phyloP scores from a whole-genome alignment of 352 stramenopile genomes.

The Phytophthora citrophthora region DNA sequence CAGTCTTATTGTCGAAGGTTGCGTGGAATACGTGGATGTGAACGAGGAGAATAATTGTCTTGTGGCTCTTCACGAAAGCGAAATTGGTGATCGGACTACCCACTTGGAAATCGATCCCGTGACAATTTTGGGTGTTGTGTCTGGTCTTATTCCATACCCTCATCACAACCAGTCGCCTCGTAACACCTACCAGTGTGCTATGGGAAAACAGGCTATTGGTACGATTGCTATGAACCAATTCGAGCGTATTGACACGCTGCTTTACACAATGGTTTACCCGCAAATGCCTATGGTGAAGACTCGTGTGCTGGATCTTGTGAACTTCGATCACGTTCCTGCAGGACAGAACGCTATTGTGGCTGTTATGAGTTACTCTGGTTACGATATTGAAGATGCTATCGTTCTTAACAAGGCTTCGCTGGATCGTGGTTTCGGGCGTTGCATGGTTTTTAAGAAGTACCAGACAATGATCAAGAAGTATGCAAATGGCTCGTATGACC shows the following conservation, averaged over 20 bases:
- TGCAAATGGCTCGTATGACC: slow-evolving; percentile 96
- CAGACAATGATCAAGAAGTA: slow-evolving; percentile 98
- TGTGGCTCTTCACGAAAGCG: slow-evolving; percentile 95
- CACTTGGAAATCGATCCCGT: slow-evolving; percentile 99
- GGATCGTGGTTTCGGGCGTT: slow-evolving; percentile 98
- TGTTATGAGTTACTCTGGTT: slow-evolving; percentile 99
- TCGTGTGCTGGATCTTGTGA: slow-evolving; percentile 97
- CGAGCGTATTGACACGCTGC: slow-evolving; percentile 97
- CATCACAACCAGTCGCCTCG: slow-evolving; percentile 98
- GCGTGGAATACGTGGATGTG: slow-evolving; percentile 99
- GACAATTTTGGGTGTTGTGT: slow-evolving; percentile 98
- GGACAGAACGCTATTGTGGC: slow-evolving; percentile 99
- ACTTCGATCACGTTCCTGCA: slow-evolving; percentile 98
- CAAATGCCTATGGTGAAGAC: slow-evolving; percentile 99
- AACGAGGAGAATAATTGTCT: slow-evolving; percentile 99
- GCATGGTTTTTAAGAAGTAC: slow-evolving; percentile 99
- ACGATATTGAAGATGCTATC: slow-evolving; percentile 99
- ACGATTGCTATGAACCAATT: slow-evolving; percentile 99
- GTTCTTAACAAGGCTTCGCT: slow-evolving; percentile 98
- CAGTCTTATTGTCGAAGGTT: slow-evolving; percentile 92
- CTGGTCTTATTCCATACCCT: slow-evolving; percentile 98
- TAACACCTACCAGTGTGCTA: slow-evolving; percentile 99
- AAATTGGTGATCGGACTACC: slow-evolving; percentile 93
- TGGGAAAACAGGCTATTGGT: slow-evolving; percentile 99
- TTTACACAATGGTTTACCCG: slow-evolving; percentile 99